phyloP scores from a whole-genome alignment of 202 grass and related monocot genomes.

The Musa balbisiana region DNA sequence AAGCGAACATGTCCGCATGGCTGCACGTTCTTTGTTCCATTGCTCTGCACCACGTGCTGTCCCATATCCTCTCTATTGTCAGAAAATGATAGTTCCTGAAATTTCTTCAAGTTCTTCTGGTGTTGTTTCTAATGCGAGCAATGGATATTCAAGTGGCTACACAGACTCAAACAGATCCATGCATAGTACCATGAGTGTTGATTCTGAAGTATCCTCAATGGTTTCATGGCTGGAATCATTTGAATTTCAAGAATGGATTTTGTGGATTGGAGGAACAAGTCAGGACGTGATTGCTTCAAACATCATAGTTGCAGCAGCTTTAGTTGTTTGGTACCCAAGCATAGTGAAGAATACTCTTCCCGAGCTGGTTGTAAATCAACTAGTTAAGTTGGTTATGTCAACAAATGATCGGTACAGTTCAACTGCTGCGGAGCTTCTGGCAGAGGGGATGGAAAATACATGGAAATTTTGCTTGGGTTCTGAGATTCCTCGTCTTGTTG shows the following conservation, averaged over 20 bases:
- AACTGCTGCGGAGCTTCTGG: constrained; percentile 85
- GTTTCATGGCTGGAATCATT: constrained; percentile 75
- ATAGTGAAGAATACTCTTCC: constrained; percentile 74
- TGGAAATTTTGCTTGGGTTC: constrained; percentile 74
- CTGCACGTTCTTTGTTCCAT: constrained; percentile 94
- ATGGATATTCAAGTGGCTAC: constrained; percentile 28
- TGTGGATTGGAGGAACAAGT: constrained; percentile 73
- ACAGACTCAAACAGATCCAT: constrained; percentile 19
- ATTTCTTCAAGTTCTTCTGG: constrained; percentile 27
- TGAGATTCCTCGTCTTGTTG: constrained; percentile 70
- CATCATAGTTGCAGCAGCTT: constrained; percentile 90
- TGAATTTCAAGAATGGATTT: constrained; percentile 86
- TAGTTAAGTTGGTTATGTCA: constrained; percentile 93
- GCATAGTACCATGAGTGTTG: constrained; percentile 28
- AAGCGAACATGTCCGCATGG: constrained; percentile 92
- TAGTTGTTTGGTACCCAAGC: constrained; percentile 95
- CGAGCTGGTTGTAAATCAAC: constrained; percentile 63
- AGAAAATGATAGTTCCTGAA: constrained; percentile 46
- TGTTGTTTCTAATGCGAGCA: constrained; percentile 23
- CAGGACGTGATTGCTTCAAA: constrained; percentile 88
- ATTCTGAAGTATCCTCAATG: constrained; percentile 44
- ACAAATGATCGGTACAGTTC: constrained; percentile 90
- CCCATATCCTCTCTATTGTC: constrained; percentile 50
- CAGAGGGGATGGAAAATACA: constrained; percentile 89
- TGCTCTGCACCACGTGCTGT: constrained; percentile 83